phyloP scores from a whole-genome alignment of 139 green algal species.

The Haematococcus sp. region DNA sequence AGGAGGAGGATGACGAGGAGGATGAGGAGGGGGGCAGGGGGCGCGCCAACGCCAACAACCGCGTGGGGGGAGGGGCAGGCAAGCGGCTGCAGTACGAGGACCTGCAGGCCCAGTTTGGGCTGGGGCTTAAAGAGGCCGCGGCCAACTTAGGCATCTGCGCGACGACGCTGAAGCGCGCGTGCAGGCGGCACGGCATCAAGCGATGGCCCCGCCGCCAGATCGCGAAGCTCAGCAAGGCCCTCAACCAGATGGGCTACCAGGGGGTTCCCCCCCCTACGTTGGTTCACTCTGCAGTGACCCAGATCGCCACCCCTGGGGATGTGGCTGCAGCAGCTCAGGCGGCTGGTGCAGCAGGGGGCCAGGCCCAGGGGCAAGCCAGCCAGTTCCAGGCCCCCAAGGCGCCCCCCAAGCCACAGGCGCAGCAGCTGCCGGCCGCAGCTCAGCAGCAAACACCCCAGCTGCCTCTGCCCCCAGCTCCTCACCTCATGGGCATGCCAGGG shows the following conservation, averaged over 20 bases:
- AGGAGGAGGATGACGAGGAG: conserved; percentile 18
- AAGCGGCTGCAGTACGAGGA: conserved; percentile 63
- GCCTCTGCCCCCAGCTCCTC: too few species aligned
- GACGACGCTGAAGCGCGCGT: conserved; percentile 86
- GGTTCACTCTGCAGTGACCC: too few species aligned
- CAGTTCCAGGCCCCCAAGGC: too few species aligned
- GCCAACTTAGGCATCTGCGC: conserved; percentile 82
- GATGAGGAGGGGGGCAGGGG: not conserved
- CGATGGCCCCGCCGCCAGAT: conserved; percentile 75
- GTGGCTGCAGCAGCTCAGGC: too few species aligned
- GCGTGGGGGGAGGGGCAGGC: conserved; percentile 39
- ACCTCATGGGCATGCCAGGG: too few species aligned
- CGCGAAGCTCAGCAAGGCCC: conserved; percentile 48
- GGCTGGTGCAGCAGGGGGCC: too few species aligned
- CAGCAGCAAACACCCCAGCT: too few species aligned
- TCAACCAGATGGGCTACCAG: conserved; percentile 38
- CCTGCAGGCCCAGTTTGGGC: conserved; percentile 79
- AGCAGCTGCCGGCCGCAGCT: too few species aligned
- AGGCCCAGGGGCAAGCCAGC: too few species aligned
- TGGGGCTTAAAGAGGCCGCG: conserved; percentile 84
- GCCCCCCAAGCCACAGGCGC: too few species aligned
- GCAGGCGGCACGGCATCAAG: conserved; percentile 82
- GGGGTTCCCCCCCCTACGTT: too few species aligned
- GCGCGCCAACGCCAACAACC: conserved; percentile 23
- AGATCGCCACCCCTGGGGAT: too few species aligned